phyloP scores from a whole-genome alignment of 2,329 filamentous ascomycete species.

The Nothophoma quercina region DNA sequence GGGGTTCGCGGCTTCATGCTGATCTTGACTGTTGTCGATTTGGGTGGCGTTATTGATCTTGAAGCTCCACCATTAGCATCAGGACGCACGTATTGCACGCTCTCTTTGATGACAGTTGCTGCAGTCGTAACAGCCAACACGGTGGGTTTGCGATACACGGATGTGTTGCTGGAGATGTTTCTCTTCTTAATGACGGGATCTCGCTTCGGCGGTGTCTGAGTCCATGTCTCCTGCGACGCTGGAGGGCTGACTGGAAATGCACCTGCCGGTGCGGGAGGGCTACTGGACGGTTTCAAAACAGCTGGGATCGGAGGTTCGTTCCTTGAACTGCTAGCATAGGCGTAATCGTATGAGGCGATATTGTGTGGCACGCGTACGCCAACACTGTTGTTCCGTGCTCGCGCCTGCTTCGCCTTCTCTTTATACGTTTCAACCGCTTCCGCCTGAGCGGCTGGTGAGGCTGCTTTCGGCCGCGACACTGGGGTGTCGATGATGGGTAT shows the following conservation, averaged over 20 bases:
- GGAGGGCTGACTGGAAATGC: constrained; percentile 39
- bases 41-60: constrained; percentile 11
- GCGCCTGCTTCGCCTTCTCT: constrained; percentile 35
- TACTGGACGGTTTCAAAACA: constrained; percentile 17
- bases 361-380: constrained; percentile 34
- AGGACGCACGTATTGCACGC: constrained; percentile 7
- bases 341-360: constrained; percentile 40
- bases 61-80: constrained; percentile 23
- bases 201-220: background rate
- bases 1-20: constrained; percentile 27
- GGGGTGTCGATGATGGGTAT: constrained; percentile 36
- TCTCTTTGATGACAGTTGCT: constrained; percentile 6
- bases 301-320: constrained; percentile 7
- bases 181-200: background rate
- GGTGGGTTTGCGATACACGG: constrained; percentile 23
- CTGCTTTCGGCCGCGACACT: constrained; percentile 22
- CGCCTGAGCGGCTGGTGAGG: constrained; percentile 29
- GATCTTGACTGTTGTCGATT: constrained; percentile 29
- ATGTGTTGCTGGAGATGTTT: constrained; percentile 13
- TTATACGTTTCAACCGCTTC: constrained; percentile 41
- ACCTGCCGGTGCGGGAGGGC: constrained; percentile 28
- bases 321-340: constrained; percentile 16
- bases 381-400: constrained; percentile 32
- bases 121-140: constrained; percentile 4
- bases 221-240: constrained; percentile 27